phyloP scores from a whole-genome alignment of 2,329 filamentous ascomycete species.

The Mycosphaerelloides madeirae region DNA sequence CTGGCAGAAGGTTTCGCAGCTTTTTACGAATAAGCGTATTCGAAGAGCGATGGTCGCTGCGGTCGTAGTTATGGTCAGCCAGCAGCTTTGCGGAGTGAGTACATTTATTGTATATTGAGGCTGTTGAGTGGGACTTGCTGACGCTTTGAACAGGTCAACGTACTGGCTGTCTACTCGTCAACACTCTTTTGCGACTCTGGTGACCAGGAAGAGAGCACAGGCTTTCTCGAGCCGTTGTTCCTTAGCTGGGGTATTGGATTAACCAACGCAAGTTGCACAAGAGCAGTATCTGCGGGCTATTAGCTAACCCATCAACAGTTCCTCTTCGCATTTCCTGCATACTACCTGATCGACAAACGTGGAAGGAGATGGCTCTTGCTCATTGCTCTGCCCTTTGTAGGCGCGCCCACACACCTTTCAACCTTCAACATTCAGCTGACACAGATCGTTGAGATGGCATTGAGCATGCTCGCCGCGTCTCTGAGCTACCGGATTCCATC shows the following conservation, averaged over 20 bases:
- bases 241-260: constrained; percentile 29
- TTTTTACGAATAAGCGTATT: constrained; percentile 26
- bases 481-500: constrained; percentile 49
- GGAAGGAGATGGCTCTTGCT: constrained; percentile 50
- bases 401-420: too few relatives aligned
- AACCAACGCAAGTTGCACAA: constrained; percentile 17
- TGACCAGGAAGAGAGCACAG: constrained; percentile 2
- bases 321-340: constrained; percentile 54
- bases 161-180: constrained; percentile 25
- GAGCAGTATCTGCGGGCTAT: constrained; percentile 1
- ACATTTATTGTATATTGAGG: not conserved
- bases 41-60: constrained; percentile 25
- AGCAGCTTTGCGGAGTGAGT: constrained; percentile 26
- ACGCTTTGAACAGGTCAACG: constrained; percentile 13
- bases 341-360: constrained; percentile 56
- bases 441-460: constrained; percentile 34
- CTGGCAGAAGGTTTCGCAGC: constrained; percentile 23
- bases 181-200: constrained; percentile 23
- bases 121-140: not conserved
- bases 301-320: not conserved
- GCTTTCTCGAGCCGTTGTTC: constrained; percentile 19
- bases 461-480: constrained; percentile 43
- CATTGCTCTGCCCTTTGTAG: constrained; percentile 40
- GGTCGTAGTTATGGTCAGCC: constrained; percentile 23
- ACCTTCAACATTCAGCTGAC: not conserved